Percentiles rank a stretch among this genome's conserved stretches.
Conservation (phyloP, 495 filamentous ascomycete species). For the Penicillium turbatum region DNA sequence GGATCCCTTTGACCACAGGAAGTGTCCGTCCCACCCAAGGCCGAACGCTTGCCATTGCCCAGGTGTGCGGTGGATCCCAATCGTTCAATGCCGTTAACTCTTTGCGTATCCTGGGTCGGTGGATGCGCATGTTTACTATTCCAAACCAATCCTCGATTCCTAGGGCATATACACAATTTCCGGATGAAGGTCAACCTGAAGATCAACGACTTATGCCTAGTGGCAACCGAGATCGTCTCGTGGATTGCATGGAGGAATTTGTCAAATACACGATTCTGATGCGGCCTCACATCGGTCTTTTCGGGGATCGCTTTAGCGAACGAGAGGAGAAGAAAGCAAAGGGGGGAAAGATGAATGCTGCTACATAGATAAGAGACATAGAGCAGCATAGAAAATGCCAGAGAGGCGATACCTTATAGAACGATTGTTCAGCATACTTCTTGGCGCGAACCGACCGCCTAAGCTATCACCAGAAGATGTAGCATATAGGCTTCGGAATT, state of each 20-base stretch:
- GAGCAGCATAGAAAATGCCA: neutral
- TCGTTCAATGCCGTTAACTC: conserved; percentile 71
- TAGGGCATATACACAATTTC: conserved; percentile 61
- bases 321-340: conserved; percentile 32
- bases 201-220: conserved; percentile 55
- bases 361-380: neutral
- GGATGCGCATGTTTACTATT: conserved; percentile 77
- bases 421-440: too few relatives aligned
- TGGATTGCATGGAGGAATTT: conserved; percentile 80
- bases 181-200: conserved; percentile 47
- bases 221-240: conserved; percentile 60
- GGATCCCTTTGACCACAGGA: conserved; percentile 62
- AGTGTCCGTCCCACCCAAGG: conserved; percentile 66
- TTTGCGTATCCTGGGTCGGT: conserved; percentile 63
- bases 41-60: conserved; percentile 59
- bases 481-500: too few relatives aligned
- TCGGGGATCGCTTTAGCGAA: conserved; percentile 64
- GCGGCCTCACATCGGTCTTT: conserved; percentile 56
- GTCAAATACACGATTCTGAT: conserved; percentile 69
- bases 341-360: conserved; percentile 8
- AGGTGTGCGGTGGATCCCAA: conserved; percentile 65
- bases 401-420: too few relatives aligned
- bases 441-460: too few relatives aligned
- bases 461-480: too few relatives aligned
- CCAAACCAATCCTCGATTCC: conserved; percentile 67